phyloP scores from a whole-genome alignment of 331 rosid species.

The Arachis monticola region DNA sequence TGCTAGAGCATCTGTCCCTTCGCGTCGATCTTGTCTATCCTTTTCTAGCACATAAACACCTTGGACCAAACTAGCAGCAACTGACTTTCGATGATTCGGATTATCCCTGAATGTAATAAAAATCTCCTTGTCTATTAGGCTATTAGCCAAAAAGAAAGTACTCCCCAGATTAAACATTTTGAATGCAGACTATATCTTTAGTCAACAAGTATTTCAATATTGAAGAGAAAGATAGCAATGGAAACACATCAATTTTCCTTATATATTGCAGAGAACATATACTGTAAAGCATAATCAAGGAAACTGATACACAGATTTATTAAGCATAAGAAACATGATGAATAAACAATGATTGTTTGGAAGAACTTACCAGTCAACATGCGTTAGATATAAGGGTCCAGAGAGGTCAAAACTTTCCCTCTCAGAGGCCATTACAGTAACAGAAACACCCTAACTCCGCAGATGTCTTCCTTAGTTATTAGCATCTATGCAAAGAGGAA shows the following conservation, averaged over 20 bases:
- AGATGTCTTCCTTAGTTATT: conserved; percentile 36
- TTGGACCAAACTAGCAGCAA: conserved; percentile 92
- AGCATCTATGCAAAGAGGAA: conserved; percentile 34
- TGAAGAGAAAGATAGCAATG: not conserved
- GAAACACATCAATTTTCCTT: not conserved
- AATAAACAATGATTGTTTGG: conserved; percentile 24
- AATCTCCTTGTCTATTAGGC: not conserved
- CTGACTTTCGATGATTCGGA: conserved; percentile 66
- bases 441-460: not conserved
- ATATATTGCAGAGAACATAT: not conserved
- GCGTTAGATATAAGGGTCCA: conserved; percentile 80
- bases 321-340: not conserved
- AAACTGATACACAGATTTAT: not conserved
- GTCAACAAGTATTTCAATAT: conserved; percentile 16
- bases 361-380: conserved; percentile 71
- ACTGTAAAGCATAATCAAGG: conserved; percentile 2
- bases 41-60: conserved; percentile 84
- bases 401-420: conserved; percentile 72
- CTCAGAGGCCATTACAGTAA: conserved; percentile 63
- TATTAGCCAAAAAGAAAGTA: not conserved
- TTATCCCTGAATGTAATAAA: conserved; percentile 59
- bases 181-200: conserved; percentile 5
- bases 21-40: conserved; percentile 76
- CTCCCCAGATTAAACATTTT: not conserved
- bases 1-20: conserved; percentile 68